A percentile compares a stretch with the other conserved stretches of the same genome.
phyloP scores from a whole-genome alignment of 2,329 filamentous ascomycete genomes.

The Geosmithia morbida region DNA sequence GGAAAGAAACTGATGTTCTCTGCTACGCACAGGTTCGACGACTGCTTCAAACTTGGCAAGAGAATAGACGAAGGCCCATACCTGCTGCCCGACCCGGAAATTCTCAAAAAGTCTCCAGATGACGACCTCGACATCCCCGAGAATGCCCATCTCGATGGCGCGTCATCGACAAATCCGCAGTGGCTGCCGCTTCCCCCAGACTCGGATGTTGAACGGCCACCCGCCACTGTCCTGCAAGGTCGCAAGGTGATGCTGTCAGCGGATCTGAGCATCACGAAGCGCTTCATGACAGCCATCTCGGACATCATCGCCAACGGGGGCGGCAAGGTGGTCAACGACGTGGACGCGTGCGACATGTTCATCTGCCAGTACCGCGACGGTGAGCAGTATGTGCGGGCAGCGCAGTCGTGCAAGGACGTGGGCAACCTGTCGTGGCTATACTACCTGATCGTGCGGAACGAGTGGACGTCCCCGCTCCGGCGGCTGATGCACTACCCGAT shows the following conservation, averaged over 20 bases:
- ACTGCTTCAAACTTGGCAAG: slow-evolving; percentile 85
- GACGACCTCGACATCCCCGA: slow-evolving; percentile 40
- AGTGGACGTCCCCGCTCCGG: slow-evolving; percentile 74
- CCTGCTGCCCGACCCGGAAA: slow-evolving; percentile 69
- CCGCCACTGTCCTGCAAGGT: slow-evolving; percentile 60
- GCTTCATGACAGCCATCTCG: slow-evolving; percentile 40
- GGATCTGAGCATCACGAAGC: slow-evolving; percentile 56
- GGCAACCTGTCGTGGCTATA: slow-evolving; percentile 93
- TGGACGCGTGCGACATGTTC: slow-evolving; percentile 65
- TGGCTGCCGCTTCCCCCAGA: slow-evolving; percentile 27
- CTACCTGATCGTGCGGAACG: slow-evolving; percentile 74
- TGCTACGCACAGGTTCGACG: slow-evolving; percentile 59
- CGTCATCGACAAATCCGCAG: slow-evolving; percentile 36
- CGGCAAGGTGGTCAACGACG: slow-evolving; percentile 49
- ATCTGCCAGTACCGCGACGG: slow-evolving; percentile 82
- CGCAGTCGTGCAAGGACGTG: slow-evolving; percentile 65
- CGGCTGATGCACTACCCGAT: slow-evolving; percentile 84
- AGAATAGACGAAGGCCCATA: slow-evolving; percentile 85
- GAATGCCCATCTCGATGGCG: slow-evolving; percentile 51
- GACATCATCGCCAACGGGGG: slow-evolving; percentile 59
- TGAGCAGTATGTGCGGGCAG: slow-evolving; percentile 60
- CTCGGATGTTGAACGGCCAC: slow-evolving; percentile 26
- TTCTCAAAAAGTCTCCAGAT: slow-evolving; percentile 46
- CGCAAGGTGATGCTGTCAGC: slow-evolving; percentile 64
- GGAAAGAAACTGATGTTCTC: no score